phyloP scores from a whole-genome alignment of 1,284 basidiomycete genomes.

The Sanghuangporus baumii region DNA sequence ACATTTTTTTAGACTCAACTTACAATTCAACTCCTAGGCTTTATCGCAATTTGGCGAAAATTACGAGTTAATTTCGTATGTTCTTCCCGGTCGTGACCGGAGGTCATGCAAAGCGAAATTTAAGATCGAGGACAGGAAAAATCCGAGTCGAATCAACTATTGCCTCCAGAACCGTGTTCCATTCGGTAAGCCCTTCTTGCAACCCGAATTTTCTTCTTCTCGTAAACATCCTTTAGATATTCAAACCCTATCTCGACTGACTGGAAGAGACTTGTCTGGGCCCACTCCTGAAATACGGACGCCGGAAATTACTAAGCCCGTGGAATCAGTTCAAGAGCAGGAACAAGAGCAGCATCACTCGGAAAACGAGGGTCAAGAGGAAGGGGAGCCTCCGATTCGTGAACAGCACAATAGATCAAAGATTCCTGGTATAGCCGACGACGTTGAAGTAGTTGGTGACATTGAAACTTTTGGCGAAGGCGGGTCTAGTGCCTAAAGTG shows the following conservation, averaged over 20 bases:
- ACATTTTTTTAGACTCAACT: not conserved
- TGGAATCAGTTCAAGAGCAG: constrained; percentile 4
- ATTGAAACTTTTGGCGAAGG: constrained; percentile 11
- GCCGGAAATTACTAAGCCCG: constrained; percentile 26
- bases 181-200: constrained; percentile 44
- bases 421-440: constrained; percentile 7
- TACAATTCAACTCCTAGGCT: constrained; percentile 43
- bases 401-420: constrained; percentile 10
- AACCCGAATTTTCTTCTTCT: not conserved
- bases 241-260: constrained; percentile 62
- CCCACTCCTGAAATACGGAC: constrained; percentile 65
- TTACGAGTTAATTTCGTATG: constrained; percentile 84
- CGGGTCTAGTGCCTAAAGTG: not conserved
- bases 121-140: constrained; percentile 79
- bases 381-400: not conserved
- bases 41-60: constrained; percentile 87
- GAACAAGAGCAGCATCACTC: not conserved
- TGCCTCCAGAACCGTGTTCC: constrained; percentile 63
- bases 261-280: constrained; percentile 76
- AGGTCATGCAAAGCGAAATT: constrained; percentile 90
- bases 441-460: constrained; percentile 17
- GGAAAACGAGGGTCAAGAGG: not conserved
- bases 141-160: constrained; percentile 61
- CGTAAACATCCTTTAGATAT: constrained; percentile 45
- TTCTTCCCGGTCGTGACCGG: constrained; percentile 81